Conservation (phyloP, 805 yeast species). For the Wickerhamomyces silvicola region DNA sequence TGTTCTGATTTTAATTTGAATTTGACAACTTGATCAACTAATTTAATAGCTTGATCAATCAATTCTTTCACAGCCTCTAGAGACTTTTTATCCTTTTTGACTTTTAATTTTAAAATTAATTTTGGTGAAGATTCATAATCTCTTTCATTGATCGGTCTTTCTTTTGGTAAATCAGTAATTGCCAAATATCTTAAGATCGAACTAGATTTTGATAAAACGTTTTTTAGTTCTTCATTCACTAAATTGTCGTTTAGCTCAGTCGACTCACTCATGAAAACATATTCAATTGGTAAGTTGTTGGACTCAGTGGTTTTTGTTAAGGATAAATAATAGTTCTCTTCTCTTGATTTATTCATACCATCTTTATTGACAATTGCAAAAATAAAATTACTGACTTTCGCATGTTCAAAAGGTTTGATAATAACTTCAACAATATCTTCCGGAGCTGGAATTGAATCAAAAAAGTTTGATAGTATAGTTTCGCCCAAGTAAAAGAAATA, state of each 20-base stretch:
- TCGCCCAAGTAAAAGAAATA: constrained; percentile 63
- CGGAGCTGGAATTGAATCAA: constrained; percentile 49
- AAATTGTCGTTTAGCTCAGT: constrained; percentile 71
- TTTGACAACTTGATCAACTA: constrained; percentile 47
- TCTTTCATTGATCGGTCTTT: constrained; percentile 55
- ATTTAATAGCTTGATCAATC: constrained; percentile 47
- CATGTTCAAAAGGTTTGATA: constrained; percentile 44
- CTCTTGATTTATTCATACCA: constrained; percentile 72
- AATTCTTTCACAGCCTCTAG: constrained; percentile 42
- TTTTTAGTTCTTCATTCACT: constrained; percentile 41
- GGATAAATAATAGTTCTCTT: constrained; percentile 72
- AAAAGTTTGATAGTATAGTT: constrained; percentile 46
- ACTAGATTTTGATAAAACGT: constrained; percentile 36
- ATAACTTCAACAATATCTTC: constrained; percentile 56
- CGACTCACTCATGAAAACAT: constrained; percentile 85
- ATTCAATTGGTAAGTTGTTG: constrained; percentile 59
- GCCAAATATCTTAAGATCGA: constrained; percentile 59
- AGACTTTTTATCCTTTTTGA: constrained; percentile 46
- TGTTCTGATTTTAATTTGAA: constrained; percentile 67
- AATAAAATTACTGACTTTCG: constrained; percentile 46
- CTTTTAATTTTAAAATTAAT: constrained; percentile 46
- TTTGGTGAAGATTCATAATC: constrained; percentile 46
- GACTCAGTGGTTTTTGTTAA: constrained; percentile 79
- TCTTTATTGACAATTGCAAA: constrained; percentile 82
- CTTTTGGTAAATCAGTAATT: constrained; percentile 78